phyloP scores from a whole-genome alignment of 352 stramenopile genomes.

The Lagenidium sp. region DNA sequence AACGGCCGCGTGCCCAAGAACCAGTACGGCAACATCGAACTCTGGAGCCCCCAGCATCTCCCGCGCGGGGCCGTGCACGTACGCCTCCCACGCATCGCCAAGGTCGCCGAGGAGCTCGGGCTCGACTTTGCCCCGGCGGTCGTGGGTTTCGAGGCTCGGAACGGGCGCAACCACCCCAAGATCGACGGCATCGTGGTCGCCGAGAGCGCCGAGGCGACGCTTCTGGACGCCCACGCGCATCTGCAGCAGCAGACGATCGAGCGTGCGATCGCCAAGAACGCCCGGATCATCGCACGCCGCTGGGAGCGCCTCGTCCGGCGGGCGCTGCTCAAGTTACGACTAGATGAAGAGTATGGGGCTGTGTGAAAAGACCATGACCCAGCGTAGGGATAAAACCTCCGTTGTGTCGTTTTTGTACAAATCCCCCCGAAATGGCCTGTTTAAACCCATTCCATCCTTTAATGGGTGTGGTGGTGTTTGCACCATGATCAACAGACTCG shows the following conservation, averaged over 20 bases:
- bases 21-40: constrained; percentile 80
- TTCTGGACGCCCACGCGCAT: constrained; percentile 62
- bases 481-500: no score
- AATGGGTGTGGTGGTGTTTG: no score
- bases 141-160: constrained; percentile 68
- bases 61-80: constrained; percentile 52
- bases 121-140: constrained; percentile 76
- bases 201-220: constrained; percentile 20
- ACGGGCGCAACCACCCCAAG: constrained; percentile 53
- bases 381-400: no score
- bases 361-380: no score
- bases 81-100: constrained; percentile 46
- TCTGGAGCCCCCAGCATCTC: constrained; percentile 71
- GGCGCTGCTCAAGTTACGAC: constrained; percentile 53
- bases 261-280: constrained; percentile 58
- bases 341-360: constrained; percentile 71
- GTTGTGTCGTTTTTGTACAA: no score
- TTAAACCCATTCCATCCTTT: no score
- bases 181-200: constrained; percentile 72
- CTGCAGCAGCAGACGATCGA: constrained; percentile 62
- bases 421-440: no score
- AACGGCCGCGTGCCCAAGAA: constrained; percentile 75
- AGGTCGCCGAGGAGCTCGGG: constrained; percentile 53
- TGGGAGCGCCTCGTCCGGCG: constrained; percentile 64
- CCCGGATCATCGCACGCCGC: constrained; percentile 36